Evolutionary conservation across 192 early-diverging fungal genomes (phyloP).

Genomic region (Irineochytrium annulatum): DNA sequence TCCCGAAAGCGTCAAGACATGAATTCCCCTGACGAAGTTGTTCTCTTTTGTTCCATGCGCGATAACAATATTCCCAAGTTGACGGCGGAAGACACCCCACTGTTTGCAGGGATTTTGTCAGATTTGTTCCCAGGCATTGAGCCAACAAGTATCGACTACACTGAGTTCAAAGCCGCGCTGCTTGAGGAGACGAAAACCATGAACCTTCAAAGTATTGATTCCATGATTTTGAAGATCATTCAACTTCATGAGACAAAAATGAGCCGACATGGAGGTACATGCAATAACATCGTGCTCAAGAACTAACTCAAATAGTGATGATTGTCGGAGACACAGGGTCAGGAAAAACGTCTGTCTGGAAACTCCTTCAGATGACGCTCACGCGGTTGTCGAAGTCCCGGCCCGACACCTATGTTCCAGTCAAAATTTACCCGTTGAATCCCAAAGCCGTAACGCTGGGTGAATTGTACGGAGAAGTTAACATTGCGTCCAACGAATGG

Average conservation of each 20-base stretch:
- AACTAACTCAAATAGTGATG: constrained; percentile 38
- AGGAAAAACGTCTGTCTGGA: constrained; percentile 53
- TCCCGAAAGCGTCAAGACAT: constrained; percentile 41
- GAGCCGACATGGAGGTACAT: constrained; percentile 40
- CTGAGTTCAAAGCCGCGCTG: constrained; percentile 44
- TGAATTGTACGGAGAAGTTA: constrained; percentile 57
- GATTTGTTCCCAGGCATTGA: constrained; percentile 60
- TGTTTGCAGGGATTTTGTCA: constrained; percentile 53
- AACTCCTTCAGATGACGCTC: constrained; percentile 46
- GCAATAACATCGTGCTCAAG: background rate
- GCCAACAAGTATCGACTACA: constrained; percentile 39
- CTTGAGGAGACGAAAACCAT: constrained; percentile 45
- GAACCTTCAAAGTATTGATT: constrained; percentile 38
- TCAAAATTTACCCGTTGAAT: constrained; percentile 48
- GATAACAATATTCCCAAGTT: constrained; percentile 61
- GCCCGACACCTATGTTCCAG: constrained; percentile 39
- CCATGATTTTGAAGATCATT: constrained; percentile 48
- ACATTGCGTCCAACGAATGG: constrained; percentile 56
- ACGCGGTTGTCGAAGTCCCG: constrained; percentile 36
- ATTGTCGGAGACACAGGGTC: constrained; percentile 54
- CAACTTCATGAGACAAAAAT: constrained; percentile 56
- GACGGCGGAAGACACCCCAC: constrained; percentile 56
- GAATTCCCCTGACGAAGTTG: constrained; percentile 48
- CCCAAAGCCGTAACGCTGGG: constrained; percentile 53
- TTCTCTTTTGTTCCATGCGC: constrained; percentile 46